These are phyloP conservation scores for Beauveria bassiana DNA, from an alignment of 2,329 filamentous ascomycete species.

Conservation along the genomic window DNA sequence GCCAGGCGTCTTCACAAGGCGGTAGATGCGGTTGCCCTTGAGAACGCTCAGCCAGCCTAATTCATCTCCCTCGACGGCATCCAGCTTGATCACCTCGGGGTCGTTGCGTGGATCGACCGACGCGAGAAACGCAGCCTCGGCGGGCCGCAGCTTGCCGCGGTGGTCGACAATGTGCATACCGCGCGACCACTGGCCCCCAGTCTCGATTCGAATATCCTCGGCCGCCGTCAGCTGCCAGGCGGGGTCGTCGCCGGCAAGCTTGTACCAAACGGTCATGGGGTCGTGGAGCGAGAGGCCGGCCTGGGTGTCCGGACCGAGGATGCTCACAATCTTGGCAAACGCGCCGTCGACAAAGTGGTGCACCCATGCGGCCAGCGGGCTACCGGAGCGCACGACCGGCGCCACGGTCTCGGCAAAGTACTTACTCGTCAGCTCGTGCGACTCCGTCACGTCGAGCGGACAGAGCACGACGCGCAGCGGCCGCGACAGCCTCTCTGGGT, in stretches of 20 bases:
- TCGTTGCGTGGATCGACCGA: slow-evolving; percentile 34
- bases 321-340: slow-evolving; percentile 58
- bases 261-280: slow-evolving; percentile 72
- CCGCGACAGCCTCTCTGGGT: slow-evolving; percentile 56
- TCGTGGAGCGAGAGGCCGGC: slow-evolving; percentile 65
- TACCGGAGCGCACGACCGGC: slow-evolving; percentile 50
- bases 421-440: slow-evolving; percentile 56
- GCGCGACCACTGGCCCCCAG: slow-evolving; percentile 85
- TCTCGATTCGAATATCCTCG: slow-evolving; percentile 86
- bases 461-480: slow-evolving; percentile 62
- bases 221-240: slow-evolving; percentile 48
- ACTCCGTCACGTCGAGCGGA: slow-evolving; percentile 69
- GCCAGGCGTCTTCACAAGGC: slow-evolving; percentile 64
- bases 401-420: slow-evolving; percentile 51
- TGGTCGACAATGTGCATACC: slow-evolving; percentile 85
- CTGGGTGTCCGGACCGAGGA: slow-evolving; percentile 50
- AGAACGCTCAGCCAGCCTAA: slow-evolving; percentile 65
- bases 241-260: slow-evolving; percentile 46
- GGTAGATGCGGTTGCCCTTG: slow-evolving; percentile 72
- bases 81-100: slow-evolving; percentile 30
- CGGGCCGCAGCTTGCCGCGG: slow-evolving; percentile 49
- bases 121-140: slow-evolving; percentile 31
- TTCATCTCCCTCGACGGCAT: slow-evolving; percentile 60
- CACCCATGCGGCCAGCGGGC: slow-evolving; percentile 67
- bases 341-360: slow-evolving; percentile 63